A percentile compares a stretch with the other conserved stretches of the same genome.
phyloP scores from a whole-genome alignment of 1,284 basidiomycete species.

The Tilletiopsis washingtonensis region DNA sequence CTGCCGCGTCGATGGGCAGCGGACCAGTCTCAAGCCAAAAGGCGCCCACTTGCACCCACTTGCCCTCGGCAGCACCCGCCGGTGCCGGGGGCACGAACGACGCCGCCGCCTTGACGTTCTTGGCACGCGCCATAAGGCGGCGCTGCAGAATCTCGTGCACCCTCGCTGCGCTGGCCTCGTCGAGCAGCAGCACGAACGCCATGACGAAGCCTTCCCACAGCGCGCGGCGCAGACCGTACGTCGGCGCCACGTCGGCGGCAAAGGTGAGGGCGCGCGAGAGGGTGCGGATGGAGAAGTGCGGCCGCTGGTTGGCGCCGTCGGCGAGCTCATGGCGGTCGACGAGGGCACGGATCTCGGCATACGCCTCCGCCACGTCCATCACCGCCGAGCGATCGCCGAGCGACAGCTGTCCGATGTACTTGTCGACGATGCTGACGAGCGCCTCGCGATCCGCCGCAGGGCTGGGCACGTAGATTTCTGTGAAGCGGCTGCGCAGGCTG shows the following conservation, averaged over 20 bases:
- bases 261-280: constrained; percentile 85
- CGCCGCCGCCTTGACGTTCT: constrained; percentile 55
- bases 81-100: constrained; percentile 34
- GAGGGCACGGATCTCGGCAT: constrained; percentile 71
- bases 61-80: constrained; percentile 9
- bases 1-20: constrained; percentile 52
- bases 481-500: constrained; percentile 83
- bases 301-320: constrained; percentile 88
- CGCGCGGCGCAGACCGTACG: constrained; percentile 69
- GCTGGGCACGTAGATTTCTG: constrained; percentile 86
- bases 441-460: constrained; percentile 90
- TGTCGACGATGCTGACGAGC: constrained; percentile 73
- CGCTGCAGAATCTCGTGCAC: constrained; percentile 66
- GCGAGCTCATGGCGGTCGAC: constrained; percentile 74
- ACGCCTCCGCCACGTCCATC: constrained; percentile 87
- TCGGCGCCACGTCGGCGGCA: constrained; percentile 68
- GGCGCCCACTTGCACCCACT: constrained; percentile 68
- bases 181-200: constrained; percentile 94
- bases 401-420: constrained; percentile 79
- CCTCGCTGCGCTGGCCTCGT: constrained; percentile 63
- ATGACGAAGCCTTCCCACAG: constrained; percentile 95
- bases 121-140: constrained; percentile 72
- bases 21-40: constrained; percentile 83
- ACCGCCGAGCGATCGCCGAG: constrained; percentile 81
- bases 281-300: constrained; percentile 96